Percentiles rank a stretch among this genome's conserved stretches.
Conservation (phyloP, 2,329 filamentous ascomycete species). For the Talaromyces marneffei region DNA sequence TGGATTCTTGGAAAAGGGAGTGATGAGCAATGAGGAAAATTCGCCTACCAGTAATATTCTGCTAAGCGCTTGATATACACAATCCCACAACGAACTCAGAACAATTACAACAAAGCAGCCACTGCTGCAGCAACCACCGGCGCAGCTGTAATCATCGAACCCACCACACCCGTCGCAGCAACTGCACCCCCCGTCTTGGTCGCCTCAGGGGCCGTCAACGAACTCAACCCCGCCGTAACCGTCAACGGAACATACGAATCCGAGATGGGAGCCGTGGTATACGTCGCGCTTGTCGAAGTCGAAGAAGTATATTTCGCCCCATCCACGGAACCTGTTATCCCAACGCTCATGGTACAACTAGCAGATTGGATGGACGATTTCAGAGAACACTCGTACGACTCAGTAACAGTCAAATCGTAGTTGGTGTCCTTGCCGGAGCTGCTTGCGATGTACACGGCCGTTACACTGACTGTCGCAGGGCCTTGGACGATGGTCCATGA, state of each 20-base stretch:
- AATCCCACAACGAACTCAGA: not conserved
- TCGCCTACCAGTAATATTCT: not conserved
- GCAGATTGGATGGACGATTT: slow-evolving; percentile 16
- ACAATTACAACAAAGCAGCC: slow-evolving; percentile 16
- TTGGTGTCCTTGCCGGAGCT: not conserved
- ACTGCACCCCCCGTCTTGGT: slow-evolving; percentile 20
- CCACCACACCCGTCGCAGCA: slow-evolving; percentile 13
- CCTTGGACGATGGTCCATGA: slow-evolving; percentile 25
- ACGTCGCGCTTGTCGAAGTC: slow-evolving; percentile 2
- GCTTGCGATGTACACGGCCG: slow-evolving; percentile 19
- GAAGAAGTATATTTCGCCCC: slow-evolving; percentile 6
- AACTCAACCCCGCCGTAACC: slow-evolving; percentile 20
- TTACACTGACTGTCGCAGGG: slow-evolving; percentile 18
- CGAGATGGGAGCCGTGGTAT: not conserved
- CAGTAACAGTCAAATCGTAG: slow-evolving; percentile 20
- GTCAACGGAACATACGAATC: slow-evolving; percentile 14
- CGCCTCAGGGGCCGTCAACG: slow-evolving; percentile 17
- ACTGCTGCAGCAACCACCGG: slow-evolving; percentile 22
- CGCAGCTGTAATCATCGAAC: slow-evolving; percentile 21
- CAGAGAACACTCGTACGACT: slow-evolving; percentile 17
- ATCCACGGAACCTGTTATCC: slow-evolving; percentile 9
- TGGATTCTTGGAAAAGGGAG: not conserved
- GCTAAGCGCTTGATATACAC: not conserved
- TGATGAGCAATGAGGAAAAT: not conserved
- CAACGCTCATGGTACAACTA: slow-evolving; percentile 19